Base-by-base conservation (phyloP, 176 grass and related monocot genomes). In the Luzula sylvatica region DNA sequence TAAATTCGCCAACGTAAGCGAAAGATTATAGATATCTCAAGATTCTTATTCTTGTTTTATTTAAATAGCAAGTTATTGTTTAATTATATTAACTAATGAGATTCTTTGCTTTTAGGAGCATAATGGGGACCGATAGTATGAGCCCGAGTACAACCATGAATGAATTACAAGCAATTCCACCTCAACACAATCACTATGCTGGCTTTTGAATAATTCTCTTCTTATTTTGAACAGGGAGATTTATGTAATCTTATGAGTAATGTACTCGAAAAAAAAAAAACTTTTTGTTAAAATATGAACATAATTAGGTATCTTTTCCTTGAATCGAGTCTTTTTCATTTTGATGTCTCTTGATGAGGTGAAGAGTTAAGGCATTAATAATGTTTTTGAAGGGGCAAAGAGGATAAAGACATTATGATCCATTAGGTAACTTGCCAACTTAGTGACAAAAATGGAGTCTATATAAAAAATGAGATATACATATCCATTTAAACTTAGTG, bases 161-260 rank as follows among this genome's bases (percentile, higher is more conserved):
- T 1, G 78, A 87, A 43, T 59, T 87, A 48, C 78, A 78, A 53
- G 48, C 39, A 2, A 71, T 83, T 52, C 79, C 74, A 65, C 19
- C 67, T 46, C 83, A 78, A 7, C 78, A 83, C 58, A 72, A 72
- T 74, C 70, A 75, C 49, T 87, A 64, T 70, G 62, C 74, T n/a
- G 70, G 68, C 54, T 87, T 75, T 69, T 87, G 30, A 35, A 1
- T 35, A 35, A 35, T 35, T 35, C 9, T 35, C 9, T 7, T 35
- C 30, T 35, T 35, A 35, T 35, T 35, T 35, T 35, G 30, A 35
- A 35, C 7, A 35, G 30, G 30, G 1, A 35, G 30, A 35, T 35
- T n/a, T 35, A 35, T 35, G 30, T 35, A 35, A 35, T 35, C 30
- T 9, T 35, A 35, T 9, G 30, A 35, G 30, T 35, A 7, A 35